Evolutionary conservation across 352 stramenopile genomes (phyloP).

Genomic region (Phytopythium ostracodes): DNA sequence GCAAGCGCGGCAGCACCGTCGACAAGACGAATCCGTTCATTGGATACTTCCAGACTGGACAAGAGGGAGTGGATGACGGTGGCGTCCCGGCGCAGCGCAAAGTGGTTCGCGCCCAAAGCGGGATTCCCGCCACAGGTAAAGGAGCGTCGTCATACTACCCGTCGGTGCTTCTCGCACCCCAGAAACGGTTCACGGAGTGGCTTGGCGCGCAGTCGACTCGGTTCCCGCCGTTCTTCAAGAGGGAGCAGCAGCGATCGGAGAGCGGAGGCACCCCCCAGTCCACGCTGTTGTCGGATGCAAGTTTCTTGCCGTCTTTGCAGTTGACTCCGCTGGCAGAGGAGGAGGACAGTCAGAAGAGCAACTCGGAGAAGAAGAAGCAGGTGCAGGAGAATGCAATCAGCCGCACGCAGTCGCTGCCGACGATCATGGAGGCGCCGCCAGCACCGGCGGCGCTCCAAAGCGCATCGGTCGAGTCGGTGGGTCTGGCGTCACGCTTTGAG

Average conservation of each 20-base stretch:
- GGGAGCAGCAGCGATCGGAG: constrained; percentile 15
- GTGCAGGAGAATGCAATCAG: neutral
- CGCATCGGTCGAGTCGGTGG: constrained; percentile 3
- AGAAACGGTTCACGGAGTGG: constrained; percentile 48
- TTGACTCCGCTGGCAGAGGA: constrained; percentile 7
- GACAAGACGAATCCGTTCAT: constrained; percentile 89
- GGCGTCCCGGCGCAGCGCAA: constrained; percentile 10
- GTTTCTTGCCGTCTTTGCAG: constrained; percentile 1
- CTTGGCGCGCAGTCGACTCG: constrained; percentile 30
- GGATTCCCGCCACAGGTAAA: constrained; percentile 11
- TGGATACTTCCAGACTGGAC: constrained; percentile 74
- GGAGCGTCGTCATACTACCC: constrained; percentile 24
- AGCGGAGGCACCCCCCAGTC: neutral
- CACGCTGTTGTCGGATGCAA: neutral
- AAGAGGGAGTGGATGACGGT: constrained; percentile 17
- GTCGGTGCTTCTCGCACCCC: constrained; percentile 32
- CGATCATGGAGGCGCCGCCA: neutral
- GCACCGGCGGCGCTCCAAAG: neutral
- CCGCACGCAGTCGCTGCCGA: constrained; percentile 4
- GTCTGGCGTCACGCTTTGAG: constrained; percentile 44
- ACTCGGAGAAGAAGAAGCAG: constrained; percentile 19
- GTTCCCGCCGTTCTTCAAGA: constrained; percentile 36
- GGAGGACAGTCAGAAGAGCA: constrained; percentile 16
- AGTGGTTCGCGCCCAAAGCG: constrained; percentile 12
- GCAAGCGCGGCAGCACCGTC: constrained; percentile 46